Conservation (phyloP, 148 eudicot species). For the Rhododendron vialii region DNA sequence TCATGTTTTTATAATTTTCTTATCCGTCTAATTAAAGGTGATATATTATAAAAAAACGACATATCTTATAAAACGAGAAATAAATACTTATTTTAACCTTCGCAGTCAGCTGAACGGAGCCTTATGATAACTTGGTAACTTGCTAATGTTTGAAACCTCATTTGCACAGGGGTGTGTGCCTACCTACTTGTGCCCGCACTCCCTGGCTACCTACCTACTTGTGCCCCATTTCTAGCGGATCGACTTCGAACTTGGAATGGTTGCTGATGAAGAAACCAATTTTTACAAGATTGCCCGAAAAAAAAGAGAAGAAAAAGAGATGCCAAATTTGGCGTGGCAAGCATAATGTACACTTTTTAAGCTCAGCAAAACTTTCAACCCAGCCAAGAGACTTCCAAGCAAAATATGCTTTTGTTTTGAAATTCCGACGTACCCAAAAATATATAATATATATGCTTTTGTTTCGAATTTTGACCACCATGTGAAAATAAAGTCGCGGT, state of each 20-base stretch:
- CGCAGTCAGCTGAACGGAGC: too few relatives aligned
- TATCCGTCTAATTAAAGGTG: too few relatives aligned
- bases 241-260: not conserved
- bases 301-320: not conserved
- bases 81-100: too few relatives aligned
- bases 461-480: not conserved
- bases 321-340: not conserved
- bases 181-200: not conserved
- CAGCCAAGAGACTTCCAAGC: not conserved
- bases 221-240: not conserved
- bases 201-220: too few relatives aligned
- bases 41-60: too few relatives aligned
- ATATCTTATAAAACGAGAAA: rapidly evolving
- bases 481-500: not conserved
- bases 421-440: too few relatives aligned
- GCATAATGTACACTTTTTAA: not conserved
- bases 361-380: not conserved
- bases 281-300: not conserved
- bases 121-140: not conserved
- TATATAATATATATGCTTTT: too few relatives aligned
- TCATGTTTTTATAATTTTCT: too few relatives aligned
- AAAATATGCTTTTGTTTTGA: not conserved
- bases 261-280: not conserved
- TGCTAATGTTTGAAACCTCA: not conserved
- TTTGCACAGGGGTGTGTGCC: not conserved